These are phyloP conservation scores for Arthrinium puccinioides DNA, from an alignment of 2,329 filamentous ascomycete genomes.

Conservation along the genomic window DNA sequence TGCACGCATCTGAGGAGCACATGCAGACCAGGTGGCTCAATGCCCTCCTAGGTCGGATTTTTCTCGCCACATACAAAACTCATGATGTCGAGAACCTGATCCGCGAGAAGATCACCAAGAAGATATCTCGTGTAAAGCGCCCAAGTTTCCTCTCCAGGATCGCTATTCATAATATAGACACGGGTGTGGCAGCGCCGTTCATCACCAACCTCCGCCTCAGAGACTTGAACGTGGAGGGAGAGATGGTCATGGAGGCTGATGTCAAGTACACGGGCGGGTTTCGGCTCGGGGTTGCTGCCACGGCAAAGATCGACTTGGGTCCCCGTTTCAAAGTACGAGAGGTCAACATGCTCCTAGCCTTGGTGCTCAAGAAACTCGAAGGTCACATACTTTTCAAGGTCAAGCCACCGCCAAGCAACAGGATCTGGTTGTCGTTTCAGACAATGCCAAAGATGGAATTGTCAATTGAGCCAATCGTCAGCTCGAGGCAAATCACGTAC, in stretches of 20 bases:
- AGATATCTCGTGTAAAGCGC: conserved; percentile 88
- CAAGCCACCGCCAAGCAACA: conserved; percentile 92
- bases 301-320: conserved; percentile 84
- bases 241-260: conserved; percentile 80
- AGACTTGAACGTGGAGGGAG: conserved; percentile 86
- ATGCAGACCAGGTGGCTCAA: conserved; percentile 91
- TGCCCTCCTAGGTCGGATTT: conserved; percentile 79
- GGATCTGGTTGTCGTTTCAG: conserved; percentile 93
- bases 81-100: conserved; percentile 72
- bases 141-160: conserved; percentile 85
- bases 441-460: conserved; percentile 91
- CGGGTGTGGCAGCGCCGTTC: conserved; percentile 79
- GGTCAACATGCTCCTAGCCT: conserved; percentile 81
- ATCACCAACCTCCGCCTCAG: conserved; percentile 83
- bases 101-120: conserved; percentile 83
- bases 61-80: conserved; percentile 82
- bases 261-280: conserved; percentile 86
- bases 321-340: conserved; percentile 82
- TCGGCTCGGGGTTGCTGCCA: conserved; percentile 83
- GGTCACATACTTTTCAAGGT: conserved; percentile 80
- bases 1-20: conserved; percentile 90
- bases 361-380: conserved; percentile 75
- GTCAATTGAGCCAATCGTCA: conserved; percentile 92
- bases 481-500: conserved; percentile 91
- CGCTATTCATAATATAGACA: conserved; percentile 73